Percentiles rank a stretch among this genome's conserved stretches.
These are phyloP conservation scores for Ustulina deusta DNA, from an alignment of 2,329 filamentous ascomycete species.

Conservation along the genomic window DNA sequence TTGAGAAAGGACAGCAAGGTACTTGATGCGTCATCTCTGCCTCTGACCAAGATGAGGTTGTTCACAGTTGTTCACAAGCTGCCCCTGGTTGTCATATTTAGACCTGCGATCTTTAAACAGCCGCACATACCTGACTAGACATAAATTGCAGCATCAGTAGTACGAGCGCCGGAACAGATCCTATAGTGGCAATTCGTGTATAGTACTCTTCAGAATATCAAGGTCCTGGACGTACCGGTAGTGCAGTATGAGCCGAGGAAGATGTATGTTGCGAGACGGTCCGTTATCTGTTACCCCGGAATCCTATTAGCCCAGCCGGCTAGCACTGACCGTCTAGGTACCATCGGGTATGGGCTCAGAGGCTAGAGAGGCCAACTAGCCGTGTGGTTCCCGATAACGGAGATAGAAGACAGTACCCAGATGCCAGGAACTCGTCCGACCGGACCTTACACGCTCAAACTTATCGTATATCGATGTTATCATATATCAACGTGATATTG, in stretches of 20 bases:
- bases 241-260: not conserved
- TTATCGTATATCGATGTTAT: conserved; percentile 5
- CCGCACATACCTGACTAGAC: too few species aligned
- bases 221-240: not conserved
- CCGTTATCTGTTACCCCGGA: not conserved
- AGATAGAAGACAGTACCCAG: conserved; percentile 44
- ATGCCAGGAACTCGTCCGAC: conserved; percentile 1
- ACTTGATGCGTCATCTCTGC: not conserved
- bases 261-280: not conserved
- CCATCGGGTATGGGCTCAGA: not conserved
- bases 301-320: not conserved
- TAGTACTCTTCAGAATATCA: not conserved
- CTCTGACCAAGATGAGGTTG: conserved; percentile 4
- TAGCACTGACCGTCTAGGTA: conserved; percentile 17
- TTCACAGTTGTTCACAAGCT: not conserved
- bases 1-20: conserved; percentile 2
- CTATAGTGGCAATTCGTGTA: not conserved
- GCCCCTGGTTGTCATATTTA: not conserved
- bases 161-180: not conserved
- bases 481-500: not conserved
- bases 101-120: not conserved
- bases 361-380: conserved; percentile 18
- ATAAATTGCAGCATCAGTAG: not conserved
- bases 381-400: conserved; percentile 47
- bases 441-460: not conserved